Conservation (phyloP, 345 rosid species). For the Salix dunnii region DNA sequence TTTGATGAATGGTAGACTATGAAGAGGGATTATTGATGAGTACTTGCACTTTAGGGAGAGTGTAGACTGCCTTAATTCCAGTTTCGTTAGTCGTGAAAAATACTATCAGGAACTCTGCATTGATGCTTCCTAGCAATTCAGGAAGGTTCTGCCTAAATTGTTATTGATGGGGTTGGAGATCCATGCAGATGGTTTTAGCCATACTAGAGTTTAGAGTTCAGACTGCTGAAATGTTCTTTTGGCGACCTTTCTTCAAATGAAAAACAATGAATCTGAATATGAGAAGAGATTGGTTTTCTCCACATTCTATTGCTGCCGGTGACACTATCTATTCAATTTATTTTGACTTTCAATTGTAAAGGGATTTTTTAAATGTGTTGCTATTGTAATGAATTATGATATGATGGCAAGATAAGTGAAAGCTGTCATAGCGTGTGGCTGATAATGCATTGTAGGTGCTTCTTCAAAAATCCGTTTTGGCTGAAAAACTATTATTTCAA, state of each 20-base stretch:
- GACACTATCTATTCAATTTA: not conserved
- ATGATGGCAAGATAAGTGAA: not conserved
- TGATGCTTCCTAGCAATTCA: not conserved
- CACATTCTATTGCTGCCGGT: not conserved
- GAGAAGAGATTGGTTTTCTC: not conserved
- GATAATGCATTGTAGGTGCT: too few species aligned
- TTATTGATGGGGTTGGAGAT: not conserved
- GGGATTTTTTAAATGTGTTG: not conserved
- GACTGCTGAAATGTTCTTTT: not conserved
- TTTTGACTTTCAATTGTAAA: not conserved
- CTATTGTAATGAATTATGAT: not conserved
- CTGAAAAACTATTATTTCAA: not conserved
- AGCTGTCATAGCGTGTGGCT: not conserved
- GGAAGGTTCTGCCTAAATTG: not conserved
- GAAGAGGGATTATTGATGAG: not conserved
- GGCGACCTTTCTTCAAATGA: not conserved
- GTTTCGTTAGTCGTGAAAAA: not conserved
- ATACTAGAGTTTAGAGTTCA: too few species aligned
- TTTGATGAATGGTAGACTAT: not conserved
- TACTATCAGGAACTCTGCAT: not conserved
- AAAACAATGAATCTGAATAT: not conserved
- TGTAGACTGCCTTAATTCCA: not conserved
- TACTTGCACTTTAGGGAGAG: not conserved
- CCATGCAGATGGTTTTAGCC: not conserved
- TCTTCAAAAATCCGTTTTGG: not conserved